Evolutionary conservation across 1,284 basidiomycete genomes (phyloP).

Genomic region (Wolfiporia cocos): DNA sequence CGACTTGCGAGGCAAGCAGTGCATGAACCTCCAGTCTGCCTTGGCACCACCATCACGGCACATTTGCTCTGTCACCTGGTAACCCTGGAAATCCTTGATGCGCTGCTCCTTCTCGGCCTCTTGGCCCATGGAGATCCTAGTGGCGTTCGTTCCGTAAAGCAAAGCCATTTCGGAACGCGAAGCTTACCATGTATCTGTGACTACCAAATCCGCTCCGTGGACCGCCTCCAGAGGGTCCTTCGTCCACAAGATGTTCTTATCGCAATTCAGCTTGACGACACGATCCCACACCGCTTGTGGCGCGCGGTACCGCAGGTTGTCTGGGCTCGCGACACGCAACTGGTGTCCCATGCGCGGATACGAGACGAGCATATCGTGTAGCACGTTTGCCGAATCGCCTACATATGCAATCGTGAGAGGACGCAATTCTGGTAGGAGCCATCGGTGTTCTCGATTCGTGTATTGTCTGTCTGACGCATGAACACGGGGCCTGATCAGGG

Average conservation of each 20-base stretch:
- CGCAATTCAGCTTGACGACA: conserved; percentile 64
- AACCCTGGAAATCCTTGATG: conserved; percentile 84
- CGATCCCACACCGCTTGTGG: conserved; percentile 79
- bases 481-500: no score
- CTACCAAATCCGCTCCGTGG: conserved; percentile 84
- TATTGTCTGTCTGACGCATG: no score
- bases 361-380: conserved; percentile 96
- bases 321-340: conserved; percentile 79
- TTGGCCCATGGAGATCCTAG: conserved; percentile 97
- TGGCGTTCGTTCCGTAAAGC: no score
- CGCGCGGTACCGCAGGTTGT: conserved; percentile 60
- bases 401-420: conserved; percentile 88
- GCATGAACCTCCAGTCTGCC: conserved; percentile 91
- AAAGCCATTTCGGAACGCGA: no score
- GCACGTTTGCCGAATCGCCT: conserved; percentile 93
- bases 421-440: conserved; percentile 36
- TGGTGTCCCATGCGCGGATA: conserved; percentile 90
- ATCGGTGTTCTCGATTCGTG: no score
- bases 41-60: conserved; percentile 80
- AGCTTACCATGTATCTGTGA: conserved; percentile 93
- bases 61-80: conserved; percentile 89
- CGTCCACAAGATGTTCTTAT: conserved; percentile 71
- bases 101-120: conserved; percentile 92
- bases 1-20: conserved; percentile 90
- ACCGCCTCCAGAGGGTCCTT: conserved; percentile 84